Percentiles rank a stretch among this genome's conserved stretches.
These are phyloP conservation scores for Candida hungchunana DNA, from an alignment of 805 yeast species.

Conservation along the genomic window DNA sequence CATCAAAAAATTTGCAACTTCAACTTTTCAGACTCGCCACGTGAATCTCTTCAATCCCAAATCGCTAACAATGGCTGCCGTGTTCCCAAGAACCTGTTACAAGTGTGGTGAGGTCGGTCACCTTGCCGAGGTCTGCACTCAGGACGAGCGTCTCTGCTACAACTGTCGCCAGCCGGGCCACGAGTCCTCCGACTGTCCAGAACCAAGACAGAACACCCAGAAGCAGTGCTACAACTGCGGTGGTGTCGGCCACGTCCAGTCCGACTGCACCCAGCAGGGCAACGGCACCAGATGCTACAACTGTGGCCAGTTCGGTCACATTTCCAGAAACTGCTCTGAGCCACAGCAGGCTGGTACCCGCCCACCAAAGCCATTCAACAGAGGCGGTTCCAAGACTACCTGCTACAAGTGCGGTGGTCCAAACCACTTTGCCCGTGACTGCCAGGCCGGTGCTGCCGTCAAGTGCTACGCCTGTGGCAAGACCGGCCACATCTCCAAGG, in stretches of 20 bases:
- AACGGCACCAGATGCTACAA: conserved; percentile 71
- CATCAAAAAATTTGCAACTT: conserved; percentile 10
- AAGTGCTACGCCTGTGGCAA: conserved; percentile 94
- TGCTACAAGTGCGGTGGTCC: conserved; percentile 93
- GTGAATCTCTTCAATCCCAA: neutral
- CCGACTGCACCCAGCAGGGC: conserved; percentile 64
- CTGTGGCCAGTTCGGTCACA: conserved; percentile 76
- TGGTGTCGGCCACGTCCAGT: conserved; percentile 81
- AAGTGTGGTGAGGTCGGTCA: conserved; percentile 93
- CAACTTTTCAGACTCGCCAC: conserved; percentile 2
- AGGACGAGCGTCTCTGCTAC: conserved; percentile 84
- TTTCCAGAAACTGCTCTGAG: conserved; percentile 70
- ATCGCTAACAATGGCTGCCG: conserved; percentile 27
- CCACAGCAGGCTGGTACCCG: conserved; percentile 29
- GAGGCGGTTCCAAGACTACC: conserved; percentile 35
- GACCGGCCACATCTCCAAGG: conserved; percentile 84
- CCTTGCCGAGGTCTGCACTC: conserved; percentile 82
- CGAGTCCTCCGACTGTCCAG: conserved; percentile 83
- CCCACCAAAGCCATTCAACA: conserved; percentile 15
- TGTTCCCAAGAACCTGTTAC: conserved; percentile 74
- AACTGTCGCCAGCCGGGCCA: conserved; percentile 90
- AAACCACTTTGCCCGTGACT: conserved; percentile 89
- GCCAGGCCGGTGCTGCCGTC: conserved; percentile 57
- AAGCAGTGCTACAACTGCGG: conserved; percentile 95
- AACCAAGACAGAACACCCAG: conserved; percentile 77